Conservation (phyloP, 2,329 filamentous ascomycete species). For the Sodiomyces alkalinus region DNA sequence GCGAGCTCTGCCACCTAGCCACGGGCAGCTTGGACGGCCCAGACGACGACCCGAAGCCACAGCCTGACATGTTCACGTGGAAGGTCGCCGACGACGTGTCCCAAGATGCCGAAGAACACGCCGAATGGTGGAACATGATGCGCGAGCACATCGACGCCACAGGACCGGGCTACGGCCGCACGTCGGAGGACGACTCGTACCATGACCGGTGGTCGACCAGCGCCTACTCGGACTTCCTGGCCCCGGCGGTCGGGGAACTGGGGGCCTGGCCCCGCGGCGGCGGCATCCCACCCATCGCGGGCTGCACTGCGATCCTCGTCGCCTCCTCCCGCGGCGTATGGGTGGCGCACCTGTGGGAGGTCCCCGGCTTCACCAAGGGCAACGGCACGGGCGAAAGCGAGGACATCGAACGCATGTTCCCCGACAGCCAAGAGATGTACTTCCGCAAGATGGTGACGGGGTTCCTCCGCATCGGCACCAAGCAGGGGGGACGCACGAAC, state of each 20-base stretch:
- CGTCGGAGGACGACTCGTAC: background rate
- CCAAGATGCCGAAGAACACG: too few species aligned
- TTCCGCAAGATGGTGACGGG: slow-evolving; percentile 1
- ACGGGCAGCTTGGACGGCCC: background rate
- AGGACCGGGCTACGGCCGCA: background rate
- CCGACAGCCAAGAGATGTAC: background rate
- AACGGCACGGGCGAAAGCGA: background rate
- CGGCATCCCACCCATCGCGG: slow-evolving; percentile 3
- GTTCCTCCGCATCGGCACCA: background rate
- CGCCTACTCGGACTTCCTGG: background rate
- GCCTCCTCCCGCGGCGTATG: slow-evolving; percentile 1
- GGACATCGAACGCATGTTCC: background rate
- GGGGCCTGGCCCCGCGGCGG: background rate
- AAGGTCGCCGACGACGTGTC: background rate
- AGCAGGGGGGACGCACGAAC: background rate
- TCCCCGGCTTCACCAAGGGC: slow-evolving; percentile 1
- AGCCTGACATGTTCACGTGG: background rate
- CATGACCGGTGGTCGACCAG: background rate
- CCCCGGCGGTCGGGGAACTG: background rate
- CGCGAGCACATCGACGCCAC: slow-evolving; percentile 1
- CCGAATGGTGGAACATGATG: background rate
- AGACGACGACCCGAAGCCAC: background rate
- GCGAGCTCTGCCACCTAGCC: background rate
- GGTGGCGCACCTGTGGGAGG: slow-evolving; percentile 3
- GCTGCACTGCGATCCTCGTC: slow-evolving; percentile 3